These are phyloP conservation scores for Hypoxylon crocopeplum DNA, from an alignment of 495 filamentous ascomycete genomes.

Conservation along the genomic window DNA sequence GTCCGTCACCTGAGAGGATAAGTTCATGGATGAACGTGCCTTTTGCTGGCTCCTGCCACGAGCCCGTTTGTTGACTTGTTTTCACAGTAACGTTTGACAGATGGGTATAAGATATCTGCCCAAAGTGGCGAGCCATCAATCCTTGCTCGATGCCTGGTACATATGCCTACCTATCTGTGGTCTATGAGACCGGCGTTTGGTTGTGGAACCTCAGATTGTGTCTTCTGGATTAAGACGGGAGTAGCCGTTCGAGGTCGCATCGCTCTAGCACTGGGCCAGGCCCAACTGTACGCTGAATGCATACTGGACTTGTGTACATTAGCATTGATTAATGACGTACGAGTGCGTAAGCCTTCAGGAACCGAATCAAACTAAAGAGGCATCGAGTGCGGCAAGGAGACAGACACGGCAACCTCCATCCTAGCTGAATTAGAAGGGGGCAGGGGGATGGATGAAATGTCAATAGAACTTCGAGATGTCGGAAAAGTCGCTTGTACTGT, in stretches of 20 bases:
- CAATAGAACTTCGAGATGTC: constrained; percentile 26
- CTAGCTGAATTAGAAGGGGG: constrained; percentile 31
- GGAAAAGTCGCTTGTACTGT: constrained; percentile 24
- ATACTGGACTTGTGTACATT: neutral
- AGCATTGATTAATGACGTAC: constrained; percentile 32
- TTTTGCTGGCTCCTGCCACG: too few species aligned
- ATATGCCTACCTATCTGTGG: too few species aligned
- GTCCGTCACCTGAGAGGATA: neutral
- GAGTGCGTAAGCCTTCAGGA: constrained; percentile 25
- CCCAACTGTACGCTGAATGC: constrained; percentile 9
- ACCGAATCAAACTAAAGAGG: constrained; percentile 24
- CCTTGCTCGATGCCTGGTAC: too few species aligned
- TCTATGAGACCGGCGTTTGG: constrained; percentile 15
- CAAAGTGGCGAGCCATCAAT: too few species aligned
- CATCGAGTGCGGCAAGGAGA: constrained; percentile 14
- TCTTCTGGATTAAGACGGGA: constrained; percentile 22
- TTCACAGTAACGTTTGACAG: too few species aligned
- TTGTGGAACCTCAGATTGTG: constrained; percentile 1
- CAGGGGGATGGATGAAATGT: constrained; percentile 18
- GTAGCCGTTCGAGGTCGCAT: constrained; percentile 36
- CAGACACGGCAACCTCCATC: constrained; percentile 26
- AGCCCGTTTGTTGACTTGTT: too few species aligned
- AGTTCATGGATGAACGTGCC: too few species aligned
- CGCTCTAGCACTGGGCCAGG: constrained; percentile 23
- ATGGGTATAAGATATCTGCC: too few species aligned